Conservation (phyloP, 1,139 yeast genomes). For the Geotrichum reessii region DNA sequence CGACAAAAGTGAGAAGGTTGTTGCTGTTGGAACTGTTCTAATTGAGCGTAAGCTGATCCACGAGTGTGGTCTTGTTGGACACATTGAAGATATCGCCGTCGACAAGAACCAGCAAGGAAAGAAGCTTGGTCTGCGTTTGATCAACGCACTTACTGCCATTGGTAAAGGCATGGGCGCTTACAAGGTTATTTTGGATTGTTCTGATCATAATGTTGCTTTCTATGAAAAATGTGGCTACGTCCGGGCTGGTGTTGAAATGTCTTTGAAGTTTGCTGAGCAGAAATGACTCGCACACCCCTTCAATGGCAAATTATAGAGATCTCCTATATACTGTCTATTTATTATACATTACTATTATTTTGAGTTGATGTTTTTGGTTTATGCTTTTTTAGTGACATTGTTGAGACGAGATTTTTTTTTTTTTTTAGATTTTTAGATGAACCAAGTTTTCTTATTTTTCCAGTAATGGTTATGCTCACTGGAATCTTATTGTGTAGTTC, state of each 20-base stretch:
- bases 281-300: not conserved
- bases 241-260: slow-evolving; percentile 65
- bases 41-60: slow-evolving; percentile 57
- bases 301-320: not conserved
- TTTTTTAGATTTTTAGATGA: not conserved
- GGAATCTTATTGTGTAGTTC: not conserved
- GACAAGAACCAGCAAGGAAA: slow-evolving; percentile 72
- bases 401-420: not conserved
- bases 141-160: slow-evolving; percentile 53
- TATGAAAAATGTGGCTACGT: slow-evolving; percentile 77
- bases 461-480: not conserved
- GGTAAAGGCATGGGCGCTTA: slow-evolving; percentile 67
- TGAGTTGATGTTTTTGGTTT: not conserved
- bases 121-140: slow-evolving; percentile 64
- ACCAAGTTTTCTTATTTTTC: not conserved
- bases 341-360: not conserved
- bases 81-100: slow-evolving; percentile 92
- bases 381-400: not conserved
- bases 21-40: slow-evolving; percentile 42
- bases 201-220: slow-evolving; percentile 70
- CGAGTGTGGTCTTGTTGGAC: slow-evolving; percentile 80
- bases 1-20: slow-evolving; percentile 33
- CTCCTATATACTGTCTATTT: not conserved
- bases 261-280: slow-evolving; percentile 26
- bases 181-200: slow-evolving; percentile 86